phyloP scores from a whole-genome alignment of 208 protist genomes.

The Acanthamoeba healyi region DNA sequence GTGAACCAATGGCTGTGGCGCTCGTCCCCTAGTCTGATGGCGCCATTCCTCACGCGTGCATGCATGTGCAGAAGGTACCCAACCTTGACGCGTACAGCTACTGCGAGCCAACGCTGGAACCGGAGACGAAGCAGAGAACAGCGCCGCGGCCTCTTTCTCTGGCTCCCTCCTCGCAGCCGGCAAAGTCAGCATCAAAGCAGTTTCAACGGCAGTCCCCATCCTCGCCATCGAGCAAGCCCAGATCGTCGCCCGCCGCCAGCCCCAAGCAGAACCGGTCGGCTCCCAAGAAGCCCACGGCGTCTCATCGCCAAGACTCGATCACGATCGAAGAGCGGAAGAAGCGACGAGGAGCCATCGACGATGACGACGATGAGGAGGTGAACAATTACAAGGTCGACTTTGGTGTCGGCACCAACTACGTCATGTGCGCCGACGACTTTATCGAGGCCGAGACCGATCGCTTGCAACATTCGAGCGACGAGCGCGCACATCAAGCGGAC shows the following conservation, averaged over 20 bases:
- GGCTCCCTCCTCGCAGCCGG: too few relatives aligned
- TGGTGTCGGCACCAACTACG: neutral
- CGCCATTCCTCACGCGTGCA: too few relatives aligned
- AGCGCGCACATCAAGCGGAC: neutral
- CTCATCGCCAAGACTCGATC: neutral
- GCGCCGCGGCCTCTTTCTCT: too few relatives aligned
- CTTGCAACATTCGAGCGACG: too few relatives aligned
- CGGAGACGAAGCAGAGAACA: neutral
- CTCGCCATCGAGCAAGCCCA: neutral
- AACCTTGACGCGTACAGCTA: constrained; percentile 12
- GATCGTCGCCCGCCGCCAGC: neutral
- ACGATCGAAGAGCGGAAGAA: constrained; percentile 25
- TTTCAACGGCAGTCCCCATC: neutral
- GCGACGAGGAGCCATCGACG: neutral
- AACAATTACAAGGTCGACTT: constrained; percentile 30
- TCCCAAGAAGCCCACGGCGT: neutral
- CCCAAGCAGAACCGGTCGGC: neutral
- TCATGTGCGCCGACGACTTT: constrained; percentile 1
- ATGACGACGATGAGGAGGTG: neutral
- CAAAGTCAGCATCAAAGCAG: neutral
- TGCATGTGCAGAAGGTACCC: neutral
- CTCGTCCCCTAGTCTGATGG: too few relatives aligned
- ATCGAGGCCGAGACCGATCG: neutral
- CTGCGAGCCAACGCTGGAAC: neutral
- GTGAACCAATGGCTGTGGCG: neutral